These are phyloP conservation scores for Bremia lactucae DNA, from an alignment of 352 stramenopile genomes.

Conservation along the genomic window DNA sequence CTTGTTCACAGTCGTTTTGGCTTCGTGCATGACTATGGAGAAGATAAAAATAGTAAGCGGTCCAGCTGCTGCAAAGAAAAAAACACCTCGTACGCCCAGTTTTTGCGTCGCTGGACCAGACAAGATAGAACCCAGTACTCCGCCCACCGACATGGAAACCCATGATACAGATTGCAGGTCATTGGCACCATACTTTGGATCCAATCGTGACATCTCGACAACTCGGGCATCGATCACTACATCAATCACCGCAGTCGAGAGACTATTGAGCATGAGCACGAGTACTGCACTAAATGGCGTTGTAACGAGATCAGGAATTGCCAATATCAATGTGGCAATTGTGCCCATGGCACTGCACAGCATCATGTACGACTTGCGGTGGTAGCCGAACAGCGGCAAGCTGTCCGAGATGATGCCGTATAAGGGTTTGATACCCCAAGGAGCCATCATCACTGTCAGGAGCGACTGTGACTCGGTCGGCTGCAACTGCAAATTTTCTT, in stretches of 20 bases:
- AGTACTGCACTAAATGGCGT: slow-evolving; percentile 43
- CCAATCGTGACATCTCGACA: slow-evolving; percentile 88
- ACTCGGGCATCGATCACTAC: slow-evolving; percentile 95
- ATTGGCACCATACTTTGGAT: slow-evolving; percentile 81
- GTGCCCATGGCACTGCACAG: slow-evolving; percentile 67
- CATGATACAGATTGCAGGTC: slow-evolving; percentile 93
- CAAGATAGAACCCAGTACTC: slow-evolving; percentile 89
- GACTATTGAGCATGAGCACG: slow-evolving; percentile 71
- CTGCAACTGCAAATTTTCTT: slow-evolving; percentile 91
- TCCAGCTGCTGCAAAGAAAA: slow-evolving; percentile 85
- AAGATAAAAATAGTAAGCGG: slow-evolving; percentile 87
- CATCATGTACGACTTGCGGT: slow-evolving; percentile 92
- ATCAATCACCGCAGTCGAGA: slow-evolving; percentile 89
- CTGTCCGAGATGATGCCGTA: slow-evolving; percentile 95
- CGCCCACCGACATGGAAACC: slow-evolving; percentile 87
- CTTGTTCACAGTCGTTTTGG: slow-evolving; percentile 30
- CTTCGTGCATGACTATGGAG: slow-evolving; percentile 84
- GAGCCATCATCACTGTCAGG: slow-evolving; percentile 88
- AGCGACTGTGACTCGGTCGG: slow-evolving; percentile 89
- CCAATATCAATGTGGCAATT: slow-evolving; percentile 46
- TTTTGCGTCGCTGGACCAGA: slow-evolving; percentile 85
- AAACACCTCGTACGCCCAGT: slow-evolving; percentile 87
- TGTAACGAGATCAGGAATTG: slow-evolving; percentile 42
- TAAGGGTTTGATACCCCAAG: slow-evolving; percentile 93
- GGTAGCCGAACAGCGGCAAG: slow-evolving; percentile 89